These are phyloP conservation scores for Solanum hybrid DNA, from an alignment of 305 asterid species.

Conservation along the genomic window DNA sequence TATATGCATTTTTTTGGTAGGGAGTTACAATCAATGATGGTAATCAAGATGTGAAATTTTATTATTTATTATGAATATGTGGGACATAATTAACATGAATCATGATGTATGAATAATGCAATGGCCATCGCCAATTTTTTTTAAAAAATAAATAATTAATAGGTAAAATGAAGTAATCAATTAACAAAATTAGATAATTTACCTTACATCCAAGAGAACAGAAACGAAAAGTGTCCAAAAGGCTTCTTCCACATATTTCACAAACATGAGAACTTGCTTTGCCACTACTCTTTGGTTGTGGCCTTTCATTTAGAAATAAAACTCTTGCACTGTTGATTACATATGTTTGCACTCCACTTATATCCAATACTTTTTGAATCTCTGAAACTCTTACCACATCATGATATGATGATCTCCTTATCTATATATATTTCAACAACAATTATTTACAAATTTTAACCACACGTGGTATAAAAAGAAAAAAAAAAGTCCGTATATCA, in stretches of 20 bases:
- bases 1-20: conserved; percentile 6
- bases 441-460: neutral
- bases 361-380: conserved; percentile 62
- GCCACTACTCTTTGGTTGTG: conserved; percentile 61
- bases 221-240: conserved; percentile 61
- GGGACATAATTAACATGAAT: conserved; percentile 13
- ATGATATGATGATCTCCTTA: conserved; percentile 91
- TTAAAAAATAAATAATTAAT: no score
- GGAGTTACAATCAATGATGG: conserved; percentile 27
- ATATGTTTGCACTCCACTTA: conserved; percentile 68
- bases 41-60: conserved; percentile 9
- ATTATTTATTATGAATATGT: conserved; percentile 5
- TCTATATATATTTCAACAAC: conserved; percentile 28
- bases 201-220: conserved; percentile 85
- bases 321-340: conserved; percentile 81
- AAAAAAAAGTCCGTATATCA: neutral
- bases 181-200: neutral
- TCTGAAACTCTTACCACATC: conserved; percentile 93
- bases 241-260: conserved; percentile 66
- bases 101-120: neutral
- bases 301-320: conserved; percentile 69
- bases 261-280: conserved; percentile 62
- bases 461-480: neutral
- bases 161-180: neutral
- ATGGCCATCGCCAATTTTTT: neutral